Evolutionary conservation across 2,329 filamentous ascomycete species (phyloP).

Genomic region (Raffaelea albimanens): DNA sequence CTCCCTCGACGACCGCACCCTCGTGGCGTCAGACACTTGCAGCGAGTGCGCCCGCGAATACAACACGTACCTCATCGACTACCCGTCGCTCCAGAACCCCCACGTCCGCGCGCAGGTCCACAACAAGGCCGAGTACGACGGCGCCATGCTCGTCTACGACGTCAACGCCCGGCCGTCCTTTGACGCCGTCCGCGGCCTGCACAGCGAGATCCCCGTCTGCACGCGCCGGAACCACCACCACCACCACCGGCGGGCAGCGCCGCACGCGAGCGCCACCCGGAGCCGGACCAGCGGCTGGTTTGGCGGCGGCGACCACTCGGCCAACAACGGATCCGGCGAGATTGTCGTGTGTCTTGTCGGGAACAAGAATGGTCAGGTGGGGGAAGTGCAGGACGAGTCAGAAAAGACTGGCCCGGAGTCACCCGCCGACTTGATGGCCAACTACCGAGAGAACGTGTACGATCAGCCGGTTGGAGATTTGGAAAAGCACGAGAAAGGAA

Average conservation of each 20-base stretch:
- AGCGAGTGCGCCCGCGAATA: slow-evolving; percentile 11
- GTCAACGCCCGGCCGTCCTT: slow-evolving; percentile 15
- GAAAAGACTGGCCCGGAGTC: no score
- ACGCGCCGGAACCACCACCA: slow-evolving; percentile 9
- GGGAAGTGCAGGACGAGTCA: no score
- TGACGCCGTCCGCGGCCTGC: slow-evolving; percentile 10
- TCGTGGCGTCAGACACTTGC: slow-evolving; percentile 6
- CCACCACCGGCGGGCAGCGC: slow-evolving; percentile 5
- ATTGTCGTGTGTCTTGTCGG: slow-evolving; percentile 58
- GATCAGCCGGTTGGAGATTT: no score
- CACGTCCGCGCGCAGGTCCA: slow-evolving; percentile 14
- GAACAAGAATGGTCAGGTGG: slow-evolving; percentile 63
- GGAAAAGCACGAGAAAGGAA: no score
- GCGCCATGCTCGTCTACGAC: slow-evolving; percentile 21
- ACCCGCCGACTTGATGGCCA: neutral
- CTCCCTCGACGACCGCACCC: slow-evolving; percentile 7
- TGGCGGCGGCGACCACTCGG: slow-evolving; percentile 2
- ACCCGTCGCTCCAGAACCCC: slow-evolving; percentile 16
- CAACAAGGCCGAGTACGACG: slow-evolving; percentile 17
- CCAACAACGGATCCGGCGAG: slow-evolving; percentile 4
- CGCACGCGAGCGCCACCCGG: slow-evolving; percentile 1
- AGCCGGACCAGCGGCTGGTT: slow-evolving; percentile 9
- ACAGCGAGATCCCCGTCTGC: slow-evolving; percentile 15
- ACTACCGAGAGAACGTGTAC: no score
- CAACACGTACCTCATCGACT: slow-evolving; percentile 19